Conservation (phyloP, 257 asterid genomes). For the Prunella vulgaris region DNA sequence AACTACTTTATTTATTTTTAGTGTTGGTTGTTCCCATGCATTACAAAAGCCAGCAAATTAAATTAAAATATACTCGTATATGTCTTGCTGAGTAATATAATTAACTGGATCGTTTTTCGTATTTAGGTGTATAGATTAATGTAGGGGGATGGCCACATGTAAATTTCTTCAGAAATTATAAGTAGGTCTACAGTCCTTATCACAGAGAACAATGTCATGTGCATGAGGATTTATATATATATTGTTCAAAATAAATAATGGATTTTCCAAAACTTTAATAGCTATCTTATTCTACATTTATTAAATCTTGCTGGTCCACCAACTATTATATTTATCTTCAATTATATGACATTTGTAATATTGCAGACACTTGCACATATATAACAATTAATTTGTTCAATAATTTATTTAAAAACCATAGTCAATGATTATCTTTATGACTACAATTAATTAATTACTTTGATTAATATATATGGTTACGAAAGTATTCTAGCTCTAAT, state of each 20-base stretch:
- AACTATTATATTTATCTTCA: too few species aligned
- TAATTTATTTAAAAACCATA: not conserved
- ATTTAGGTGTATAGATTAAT: not conserved
- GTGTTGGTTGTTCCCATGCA: too few species aligned
- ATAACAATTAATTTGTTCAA: not conserved
- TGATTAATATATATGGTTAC: too few species aligned
- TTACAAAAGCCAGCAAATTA: too few species aligned
- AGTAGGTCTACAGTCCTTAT: slow-evolving; percentile 19
- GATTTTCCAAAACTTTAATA: not conserved
- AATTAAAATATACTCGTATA: too few species aligned
- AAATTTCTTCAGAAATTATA: not conserved
- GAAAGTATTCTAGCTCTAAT: too few species aligned
- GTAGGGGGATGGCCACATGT: not conserved
- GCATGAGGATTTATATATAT: slow-evolving; percentile 31
- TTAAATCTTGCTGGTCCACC: not conserved
- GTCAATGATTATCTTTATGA: slow-evolving; percentile 12
- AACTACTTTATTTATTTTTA: too few species aligned
- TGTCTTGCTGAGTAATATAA: too few species aligned
- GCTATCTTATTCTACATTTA: slow-evolving; percentile 11
- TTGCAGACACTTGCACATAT: slow-evolving; percentile 16
- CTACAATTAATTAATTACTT: not conserved
- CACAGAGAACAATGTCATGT: slow-evolving; percentile 28
- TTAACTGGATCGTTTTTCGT: too few species aligned
- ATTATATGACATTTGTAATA: too few species aligned
- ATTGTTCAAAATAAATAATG: slow-evolving; percentile 10